Evolutionary conservation across 331 rosid genomes (phyloP), one percentile per base, ranked within the genome.

Genomic region (Rhamnella rubrinervis): DNA sequence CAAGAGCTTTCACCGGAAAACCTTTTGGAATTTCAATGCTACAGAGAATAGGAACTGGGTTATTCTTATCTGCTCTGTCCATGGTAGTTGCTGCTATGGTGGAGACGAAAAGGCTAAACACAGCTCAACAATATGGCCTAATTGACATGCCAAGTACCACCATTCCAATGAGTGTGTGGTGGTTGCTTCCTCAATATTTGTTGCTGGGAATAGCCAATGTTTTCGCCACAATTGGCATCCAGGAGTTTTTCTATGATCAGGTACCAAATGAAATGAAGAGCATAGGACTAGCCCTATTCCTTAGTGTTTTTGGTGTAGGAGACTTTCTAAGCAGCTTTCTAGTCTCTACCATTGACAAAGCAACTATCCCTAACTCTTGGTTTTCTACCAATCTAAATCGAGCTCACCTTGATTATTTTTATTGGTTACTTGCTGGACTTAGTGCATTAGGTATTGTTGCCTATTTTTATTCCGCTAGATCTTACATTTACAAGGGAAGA

Each of bases 351-450:
- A 74, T 84, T 12, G 79, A 66, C 13, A 10, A 56, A 10, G 71
- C 21, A 19, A 83, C 80, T 15, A 21, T 61, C 49, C 49, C 49
- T 44, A 44, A 44, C 2, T 11, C 3, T 10, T 83, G 87, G 87
- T 80, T 83, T 21, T 50, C 76, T 26, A 70, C 52, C 68, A 83
- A 80, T 63, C 85, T 83, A 4, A 83, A 73, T 60, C 35, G 49
- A 6, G 81, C 83, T 55, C 85, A 80, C 77, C 87, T 31, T 83
- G 85, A 83, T 67, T 83, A 80, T 68, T 83, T 77, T 37, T 80
- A 83, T 68, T 70, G 82, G 71, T 35, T 83, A 11, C 77, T 83
- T 61, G 82, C 73, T 52, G 78, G 58, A 38, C 63, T 80, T 19
- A 74, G 85, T 59, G 71, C n/a, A 15, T 12, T 70, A 4, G 65